Conservation (phyloP, 768 basidiomycete genomes). For the Rhizopogon sp. region DNA sequence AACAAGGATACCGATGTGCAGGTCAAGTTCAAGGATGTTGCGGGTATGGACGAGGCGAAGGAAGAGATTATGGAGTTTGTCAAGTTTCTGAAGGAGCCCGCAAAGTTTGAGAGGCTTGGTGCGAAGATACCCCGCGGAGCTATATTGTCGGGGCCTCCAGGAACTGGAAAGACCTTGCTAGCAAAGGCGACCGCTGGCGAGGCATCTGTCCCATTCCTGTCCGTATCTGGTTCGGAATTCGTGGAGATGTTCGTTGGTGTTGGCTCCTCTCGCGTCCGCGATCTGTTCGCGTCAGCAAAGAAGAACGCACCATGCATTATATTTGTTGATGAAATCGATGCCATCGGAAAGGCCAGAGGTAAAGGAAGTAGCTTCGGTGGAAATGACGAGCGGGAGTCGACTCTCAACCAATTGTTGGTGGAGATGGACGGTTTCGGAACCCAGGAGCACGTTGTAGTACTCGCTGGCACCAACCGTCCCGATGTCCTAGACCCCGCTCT, state of each 20-base stretch:
- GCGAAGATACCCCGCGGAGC: constrained; percentile 97
- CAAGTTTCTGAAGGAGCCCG: constrained; percentile 95
- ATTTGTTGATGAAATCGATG: constrained; percentile 99
- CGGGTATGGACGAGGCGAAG: constrained; percentile 99
- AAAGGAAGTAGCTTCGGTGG: constrained; percentile 79
- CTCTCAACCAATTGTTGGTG: constrained; percentile 94
- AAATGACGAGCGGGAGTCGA: constrained; percentile 97
- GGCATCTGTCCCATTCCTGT: constrained; percentile 95
- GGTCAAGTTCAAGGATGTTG: constrained; percentile 93
- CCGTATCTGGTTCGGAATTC: constrained; percentile 98
- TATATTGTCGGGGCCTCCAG: constrained; percentile 92
- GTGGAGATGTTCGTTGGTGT: constrained; percentile 99
- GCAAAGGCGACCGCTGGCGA: constrained; percentile 99
- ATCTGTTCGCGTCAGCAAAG: constrained; percentile 95
- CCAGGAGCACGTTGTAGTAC: constrained; percentile 93
- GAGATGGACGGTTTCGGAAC: constrained; percentile 99
- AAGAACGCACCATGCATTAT: constrained; percentile 98
- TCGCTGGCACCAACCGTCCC: constrained; percentile 95
- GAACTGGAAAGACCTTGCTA: constrained; percentile 96
- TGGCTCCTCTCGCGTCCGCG: constrained; percentile 93
- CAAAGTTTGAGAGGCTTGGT: constrained; percentile 91
- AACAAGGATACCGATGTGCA: constrained; percentile 96
- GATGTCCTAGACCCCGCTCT: constrained; percentile 95
- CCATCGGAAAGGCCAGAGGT: constrained; percentile 91
- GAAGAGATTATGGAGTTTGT: constrained; percentile 99